Conservation (phyloP, 495 filamentous ascomycete genomes). For the Elaphomyces granulatus region DNA sequence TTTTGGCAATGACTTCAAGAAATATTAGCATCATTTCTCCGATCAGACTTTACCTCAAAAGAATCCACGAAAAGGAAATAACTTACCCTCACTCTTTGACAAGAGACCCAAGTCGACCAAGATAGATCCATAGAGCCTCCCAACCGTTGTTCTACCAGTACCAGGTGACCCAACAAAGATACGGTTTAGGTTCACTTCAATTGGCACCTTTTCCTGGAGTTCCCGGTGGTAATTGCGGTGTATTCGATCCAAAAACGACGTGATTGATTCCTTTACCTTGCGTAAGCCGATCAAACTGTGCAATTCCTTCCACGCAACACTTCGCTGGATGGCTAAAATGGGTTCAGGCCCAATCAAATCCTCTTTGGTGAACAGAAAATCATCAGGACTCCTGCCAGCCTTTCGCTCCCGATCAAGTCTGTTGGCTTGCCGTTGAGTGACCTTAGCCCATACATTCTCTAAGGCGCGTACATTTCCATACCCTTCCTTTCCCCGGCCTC, state of each 20-base stretch:
- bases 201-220: neutral
- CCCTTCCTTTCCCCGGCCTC: slow-evolving; percentile 46
- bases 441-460: slow-evolving; percentile 41
- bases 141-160: slow-evolving; percentile 57
- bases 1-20: slow-evolving; percentile 48
- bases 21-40: slow-evolving; percentile 49
- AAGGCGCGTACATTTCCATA: slow-evolving; percentile 62
- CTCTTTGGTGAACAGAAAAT: slow-evolving; percentile 35
- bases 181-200: slow-evolving; percentile 40
- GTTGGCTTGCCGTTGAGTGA: slow-evolving; percentile 43
- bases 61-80: too few species aligned
- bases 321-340: neutral
- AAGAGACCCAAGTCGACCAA: slow-evolving; percentile 39
- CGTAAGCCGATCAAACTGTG: slow-evolving; percentile 3
- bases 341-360: slow-evolving; percentile 5
- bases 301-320: slow-evolving; percentile 3
- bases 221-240: slow-evolving; percentile 2
- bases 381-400: slow-evolving; percentile 21
- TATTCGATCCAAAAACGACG: neutral
- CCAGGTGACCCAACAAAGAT: slow-evolving; percentile 54
- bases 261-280: slow-evolving; percentile 1
- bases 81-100: slow-evolving; percentile 37
- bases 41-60: slow-evolving; percentile 15
- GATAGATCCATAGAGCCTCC: slow-evolving; percentile 47
- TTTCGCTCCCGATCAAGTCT: slow-evolving; percentile 31